Evolutionary conservation across 345 rosid species (phyloP).

Genomic region (Bretschneidera sinensis): DNA sequence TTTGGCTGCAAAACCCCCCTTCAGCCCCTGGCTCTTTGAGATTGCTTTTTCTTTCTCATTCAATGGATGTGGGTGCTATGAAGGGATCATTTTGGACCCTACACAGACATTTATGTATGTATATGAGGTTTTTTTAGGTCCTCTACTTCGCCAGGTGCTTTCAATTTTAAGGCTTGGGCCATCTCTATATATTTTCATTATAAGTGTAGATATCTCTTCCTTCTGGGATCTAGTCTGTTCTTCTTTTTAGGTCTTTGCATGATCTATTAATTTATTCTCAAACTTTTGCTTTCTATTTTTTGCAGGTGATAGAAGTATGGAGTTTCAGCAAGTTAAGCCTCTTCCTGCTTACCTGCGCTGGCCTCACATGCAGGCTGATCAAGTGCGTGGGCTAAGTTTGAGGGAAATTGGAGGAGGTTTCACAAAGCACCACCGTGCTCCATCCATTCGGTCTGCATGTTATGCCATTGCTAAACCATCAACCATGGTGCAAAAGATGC

Average conservation of each 20-base stretch:
- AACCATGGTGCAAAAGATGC: slow-evolving; percentile 91
- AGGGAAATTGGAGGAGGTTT: slow-evolving; percentile 99
- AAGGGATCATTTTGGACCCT: too few species aligned
- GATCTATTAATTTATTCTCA: background rate
- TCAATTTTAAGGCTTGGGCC: too few species aligned
- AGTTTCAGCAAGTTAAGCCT: slow-evolving; percentile 37
- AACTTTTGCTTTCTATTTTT: slow-evolving; percentile 20
- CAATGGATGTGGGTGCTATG: too few species aligned
- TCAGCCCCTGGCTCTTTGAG: too few species aligned
- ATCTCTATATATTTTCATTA: too few species aligned
- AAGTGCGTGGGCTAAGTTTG: slow-evolving; percentile 84
- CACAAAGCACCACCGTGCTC: slow-evolving; percentile 93
- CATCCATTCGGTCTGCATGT: slow-evolving; percentile 81
- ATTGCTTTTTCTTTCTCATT: too few species aligned
- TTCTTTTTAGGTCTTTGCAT: background rate
- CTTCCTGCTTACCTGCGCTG: slow-evolving; percentile 71
- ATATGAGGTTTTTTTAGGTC: too few species aligned
- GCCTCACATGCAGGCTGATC: slow-evolving; percentile 97
- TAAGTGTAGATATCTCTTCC: background rate
- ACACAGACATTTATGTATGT: too few species aligned
- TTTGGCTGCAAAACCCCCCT: too few species aligned
- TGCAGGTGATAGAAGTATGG: slow-evolving; percentile 41
- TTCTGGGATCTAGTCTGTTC: slow-evolving; percentile 12
- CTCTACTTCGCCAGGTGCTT: too few species aligned
- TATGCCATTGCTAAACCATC: slow-evolving; percentile 93